Base-by-base conservation (phyloP, 179 eudicot genomes). In the Patellifolia procumbens region DNA sequence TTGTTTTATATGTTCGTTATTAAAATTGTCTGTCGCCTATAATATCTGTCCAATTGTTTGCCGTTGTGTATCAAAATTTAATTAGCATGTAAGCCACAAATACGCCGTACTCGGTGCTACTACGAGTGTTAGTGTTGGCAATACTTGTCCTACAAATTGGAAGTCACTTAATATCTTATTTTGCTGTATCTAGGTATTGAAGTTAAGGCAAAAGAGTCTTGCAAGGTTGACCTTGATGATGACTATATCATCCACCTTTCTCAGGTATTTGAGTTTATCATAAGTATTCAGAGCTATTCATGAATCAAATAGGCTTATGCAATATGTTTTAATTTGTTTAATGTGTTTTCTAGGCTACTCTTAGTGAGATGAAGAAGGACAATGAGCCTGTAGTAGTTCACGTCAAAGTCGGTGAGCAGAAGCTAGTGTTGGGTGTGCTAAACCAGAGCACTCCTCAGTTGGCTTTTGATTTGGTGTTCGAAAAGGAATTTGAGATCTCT, bases 391-490 rank as follows among this genome's bases (percentile, higher is more conserved):
- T 92, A 20, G 81, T 58, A 3, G 56, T 91, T 4, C 76, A 63
- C 75, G 76, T 86, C 58, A 86, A 81, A 45, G 69, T 88, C 56
- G 83, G 72, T 31, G 83, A 56, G 17, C 68, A 92, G 81, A 80
- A 86, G 51, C 64, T 80, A 6, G 84, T 88, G 10, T 19, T 92
- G 46, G 97, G 96, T 9, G 62, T 86, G 3, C 81, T 92, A 16
- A 83, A 81, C 52, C 72, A 85, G 62, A 79, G 72, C 2, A 61
- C 68, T 17, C 90, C 97, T 60, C 97, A 91, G 55, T 1, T 88
- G 58, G 66, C 86, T 39, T 86, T 87, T 66, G 94, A 92, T 74
- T 78, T 92, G 84, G 96, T 92, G 1, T 84, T 92, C 28, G 94
- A 91, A 69, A 80, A 68, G 70, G 89, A 86, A 11, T 92, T 89